A percentile compares a stretch with the other conserved stretches of the same genome.
Conservation (phyloP, 2,329 filamentous ascomycete species). For the Grosmannia clavigera region DNA sequence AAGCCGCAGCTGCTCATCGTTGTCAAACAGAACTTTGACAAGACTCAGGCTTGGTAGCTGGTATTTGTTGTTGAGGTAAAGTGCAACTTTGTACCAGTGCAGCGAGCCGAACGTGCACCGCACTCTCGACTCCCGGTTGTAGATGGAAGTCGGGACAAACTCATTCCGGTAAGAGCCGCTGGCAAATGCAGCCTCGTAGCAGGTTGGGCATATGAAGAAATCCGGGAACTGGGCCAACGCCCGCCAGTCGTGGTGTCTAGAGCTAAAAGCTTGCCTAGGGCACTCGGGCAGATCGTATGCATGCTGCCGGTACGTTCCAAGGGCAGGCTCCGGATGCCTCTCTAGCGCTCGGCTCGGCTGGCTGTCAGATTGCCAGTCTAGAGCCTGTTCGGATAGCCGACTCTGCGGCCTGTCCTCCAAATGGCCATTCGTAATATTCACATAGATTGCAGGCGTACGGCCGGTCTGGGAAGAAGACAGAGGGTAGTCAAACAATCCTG, state of each 20-base stretch:
- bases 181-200: conserved; percentile 58
- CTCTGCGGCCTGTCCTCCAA: background rate
- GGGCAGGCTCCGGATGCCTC: conserved; percentile 6
- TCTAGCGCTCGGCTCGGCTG: background rate
- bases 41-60: conserved; percentile 52
- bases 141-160: conserved; percentile 50
- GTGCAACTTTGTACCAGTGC: conserved; percentile 76
- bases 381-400: background rate
- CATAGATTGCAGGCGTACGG: conserved; percentile 4
- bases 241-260: conserved; percentile 60
- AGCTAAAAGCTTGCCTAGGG: conserved; percentile 48
- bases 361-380: background rate
- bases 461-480: background rate
- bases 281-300: conserved; percentile 57
- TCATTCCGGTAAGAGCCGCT: conserved; percentile 53
- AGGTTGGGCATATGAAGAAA: conserved; percentile 74
- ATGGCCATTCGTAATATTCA: conserved; percentile 1
- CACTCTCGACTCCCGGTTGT: conserved; percentile 43
- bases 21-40: conserved; percentile 53
- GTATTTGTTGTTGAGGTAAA: conserved; percentile 66
- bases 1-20: conserved; percentile 40
- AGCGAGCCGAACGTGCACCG: conserved; percentile 67
- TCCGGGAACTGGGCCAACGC: conserved; percentile 51
- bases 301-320: conserved; percentile 32
- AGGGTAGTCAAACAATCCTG: conserved; percentile 2